These are phyloP conservation scores for Colletotrichum sp. DNA, from an alignment of 2,329 filamentous ascomycete genomes.

Conservation along the genomic window DNA sequence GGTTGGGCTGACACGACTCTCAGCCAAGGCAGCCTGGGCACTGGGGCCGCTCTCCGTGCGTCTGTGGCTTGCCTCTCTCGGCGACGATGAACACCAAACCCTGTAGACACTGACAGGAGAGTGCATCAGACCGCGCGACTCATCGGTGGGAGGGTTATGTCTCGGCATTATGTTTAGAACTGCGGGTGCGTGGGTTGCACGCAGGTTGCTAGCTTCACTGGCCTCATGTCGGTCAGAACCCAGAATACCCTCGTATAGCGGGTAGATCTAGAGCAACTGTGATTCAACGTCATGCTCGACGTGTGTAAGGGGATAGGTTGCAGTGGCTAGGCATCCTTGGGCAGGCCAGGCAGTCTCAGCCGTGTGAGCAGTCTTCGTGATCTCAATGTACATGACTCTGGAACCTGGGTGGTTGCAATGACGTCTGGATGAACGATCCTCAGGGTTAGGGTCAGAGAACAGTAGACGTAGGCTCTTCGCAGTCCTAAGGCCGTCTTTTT, in stretches of 20 bases:
- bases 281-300: not conserved
- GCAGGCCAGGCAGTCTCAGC: not conserved
- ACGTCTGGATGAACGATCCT: not conserved
- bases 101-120: not conserved
- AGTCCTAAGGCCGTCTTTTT: not conserved
- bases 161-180: not conserved
- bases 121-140: not conserved
- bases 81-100: not conserved
- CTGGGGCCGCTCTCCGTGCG: not conserved
- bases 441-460: not conserved
- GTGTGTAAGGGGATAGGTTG: not conserved
- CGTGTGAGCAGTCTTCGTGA: not conserved
- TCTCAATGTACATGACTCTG: not conserved
- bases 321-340: not conserved
- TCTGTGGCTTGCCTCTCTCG: not conserved
- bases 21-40: conserved; percentile 11
- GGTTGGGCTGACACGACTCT: conserved; percentile 6
- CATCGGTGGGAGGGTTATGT: not conserved
- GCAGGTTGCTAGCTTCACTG: not conserved
- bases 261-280: not conserved
- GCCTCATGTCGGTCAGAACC: not conserved
- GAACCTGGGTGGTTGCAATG: not conserved
- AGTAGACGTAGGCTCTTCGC: not conserved
- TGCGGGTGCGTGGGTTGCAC: not conserved
- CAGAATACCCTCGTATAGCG: not conserved